These are phyloP conservation scores for Primulina eburnea DNA, from an alignment of 257 asterid species.

Conservation along the genomic window DNA sequence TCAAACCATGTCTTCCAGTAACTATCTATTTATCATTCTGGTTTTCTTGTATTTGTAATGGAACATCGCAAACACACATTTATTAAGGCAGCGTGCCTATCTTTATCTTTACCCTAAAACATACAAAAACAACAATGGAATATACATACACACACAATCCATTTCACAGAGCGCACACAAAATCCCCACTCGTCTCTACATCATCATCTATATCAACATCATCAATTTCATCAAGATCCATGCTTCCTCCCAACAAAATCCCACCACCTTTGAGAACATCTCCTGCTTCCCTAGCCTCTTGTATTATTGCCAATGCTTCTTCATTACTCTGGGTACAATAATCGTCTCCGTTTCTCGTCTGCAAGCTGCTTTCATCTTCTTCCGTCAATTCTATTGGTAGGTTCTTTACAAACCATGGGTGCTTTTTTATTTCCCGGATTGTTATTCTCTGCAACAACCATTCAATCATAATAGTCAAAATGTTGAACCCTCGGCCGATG, in stretches of 20 bases:
- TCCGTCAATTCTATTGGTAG: slow-evolving; percentile 49
- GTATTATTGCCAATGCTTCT: slow-evolving; percentile 61
- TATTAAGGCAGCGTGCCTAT: neutral
- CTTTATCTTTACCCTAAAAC: neutral
- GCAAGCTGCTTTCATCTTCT: slow-evolving; percentile 47
- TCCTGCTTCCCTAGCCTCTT: slow-evolving; percentile 51
- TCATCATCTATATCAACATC: slow-evolving; percentile 62
- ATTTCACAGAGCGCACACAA: slow-evolving; percentile 61
- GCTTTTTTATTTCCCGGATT: slow-evolving; percentile 69
- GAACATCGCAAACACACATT: neutral
- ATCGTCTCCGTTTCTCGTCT: slow-evolving; percentile 27
- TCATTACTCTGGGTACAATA: slow-evolving; percentile 47
- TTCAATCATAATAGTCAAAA: neutral
- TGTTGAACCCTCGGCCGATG: neutral
- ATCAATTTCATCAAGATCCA: slow-evolving; percentile 68
- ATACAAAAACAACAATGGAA: neutral
- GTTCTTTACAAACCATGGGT: slow-evolving; percentile 71
- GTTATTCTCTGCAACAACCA: slow-evolving; percentile 60
- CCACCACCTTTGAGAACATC: slow-evolving; percentile 39
- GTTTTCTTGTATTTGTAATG: too few relatives aligned
- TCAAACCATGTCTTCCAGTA: too few relatives aligned
- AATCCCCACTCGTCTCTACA: slow-evolving; percentile 69
- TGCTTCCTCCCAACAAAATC: slow-evolving; percentile 42
- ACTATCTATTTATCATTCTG: too few relatives aligned
- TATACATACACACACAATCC: neutral